Conservation (phyloP, 176 grass and related monocot genomes). For the Pontederia crassipes region DNA sequence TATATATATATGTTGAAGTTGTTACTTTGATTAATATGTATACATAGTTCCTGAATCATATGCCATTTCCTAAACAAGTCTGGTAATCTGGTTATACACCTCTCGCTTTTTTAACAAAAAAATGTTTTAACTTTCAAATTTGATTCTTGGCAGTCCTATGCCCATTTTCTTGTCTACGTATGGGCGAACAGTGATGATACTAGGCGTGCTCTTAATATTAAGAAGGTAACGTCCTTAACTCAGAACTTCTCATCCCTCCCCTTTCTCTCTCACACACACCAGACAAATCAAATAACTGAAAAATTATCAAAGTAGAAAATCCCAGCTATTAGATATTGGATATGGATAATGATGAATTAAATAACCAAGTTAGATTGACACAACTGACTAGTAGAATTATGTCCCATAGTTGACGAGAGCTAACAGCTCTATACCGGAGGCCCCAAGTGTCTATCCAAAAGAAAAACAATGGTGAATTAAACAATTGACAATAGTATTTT, state of each 20-base stretch:
- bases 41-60: too few species aligned
- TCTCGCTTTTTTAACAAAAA: not conserved
- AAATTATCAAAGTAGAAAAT: not conserved
- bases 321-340: too few species aligned
- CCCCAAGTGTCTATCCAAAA: too few species aligned
- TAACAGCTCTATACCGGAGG: too few species aligned
- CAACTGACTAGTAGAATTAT: too few species aligned
- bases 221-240: constrained; percentile 22
- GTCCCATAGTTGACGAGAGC: too few species aligned
- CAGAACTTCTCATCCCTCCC: not conserved
- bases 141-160: constrained; percentile 19
- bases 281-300: not conserved
- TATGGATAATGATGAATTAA: too few species aligned
- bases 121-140: not conserved
- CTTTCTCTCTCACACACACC: not conserved
- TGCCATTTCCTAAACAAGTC: too few species aligned
- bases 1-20: too few species aligned
- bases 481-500: too few species aligned
- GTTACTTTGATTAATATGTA: not conserved
- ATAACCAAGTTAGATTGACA: too few species aligned
- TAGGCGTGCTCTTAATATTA: constrained; percentile 28
- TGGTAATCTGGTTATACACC: not conserved
- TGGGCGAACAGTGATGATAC: constrained; percentile 36
- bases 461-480: too few species aligned
- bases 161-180: constrained; percentile 25